A percentile compares a stretch with the other conserved stretches of the same genome.
Conservation (phyloP, 176 grass and related monocot species). For the Musa troglodytarum region DNA sequence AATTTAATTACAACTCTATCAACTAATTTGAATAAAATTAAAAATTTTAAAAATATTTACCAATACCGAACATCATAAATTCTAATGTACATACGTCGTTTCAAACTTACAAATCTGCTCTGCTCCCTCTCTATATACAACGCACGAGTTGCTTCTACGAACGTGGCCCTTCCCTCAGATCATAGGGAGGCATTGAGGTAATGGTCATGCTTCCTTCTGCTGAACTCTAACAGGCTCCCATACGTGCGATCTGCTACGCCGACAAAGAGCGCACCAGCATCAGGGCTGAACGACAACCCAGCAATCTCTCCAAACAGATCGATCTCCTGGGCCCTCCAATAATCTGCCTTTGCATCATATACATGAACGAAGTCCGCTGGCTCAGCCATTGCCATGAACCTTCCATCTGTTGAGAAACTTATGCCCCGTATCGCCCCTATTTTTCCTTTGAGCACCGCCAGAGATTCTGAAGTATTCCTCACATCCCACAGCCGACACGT, state of each 20-base stretch:
- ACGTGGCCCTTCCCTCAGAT: neutral
- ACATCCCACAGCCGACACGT: conserved; percentile 67
- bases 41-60: no score
- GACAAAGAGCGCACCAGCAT: conserved; percentile 49
- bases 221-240: conserved; percentile 67
- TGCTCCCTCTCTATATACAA: no score
- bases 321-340: conserved; percentile 53
- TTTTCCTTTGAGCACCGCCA: conserved; percentile 65
- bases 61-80: no score
- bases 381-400: conserved; percentile 72
- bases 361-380: conserved; percentile 75
- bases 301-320: conserved; percentile 84
- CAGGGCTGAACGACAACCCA: conserved; percentile 76
- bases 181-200: conserved; percentile 45
- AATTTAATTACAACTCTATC: no score
- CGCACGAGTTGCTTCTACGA: no score
- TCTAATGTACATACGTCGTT: no score
- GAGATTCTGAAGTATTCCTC: conserved; percentile 36
- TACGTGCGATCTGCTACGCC: conserved; percentile 69
- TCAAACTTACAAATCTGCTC: no score
- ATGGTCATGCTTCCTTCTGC: conserved; percentile 38
- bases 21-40: no score
- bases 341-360: conserved; percentile 44
- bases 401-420: conserved; percentile 60
- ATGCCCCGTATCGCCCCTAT: conserved; percentile 69